Evolutionary conservation across 768 basidiomycete genomes (phyloP), one percentile per base, ranked within the genome.

Genomic region (Agaricus bisporus): DNA sequence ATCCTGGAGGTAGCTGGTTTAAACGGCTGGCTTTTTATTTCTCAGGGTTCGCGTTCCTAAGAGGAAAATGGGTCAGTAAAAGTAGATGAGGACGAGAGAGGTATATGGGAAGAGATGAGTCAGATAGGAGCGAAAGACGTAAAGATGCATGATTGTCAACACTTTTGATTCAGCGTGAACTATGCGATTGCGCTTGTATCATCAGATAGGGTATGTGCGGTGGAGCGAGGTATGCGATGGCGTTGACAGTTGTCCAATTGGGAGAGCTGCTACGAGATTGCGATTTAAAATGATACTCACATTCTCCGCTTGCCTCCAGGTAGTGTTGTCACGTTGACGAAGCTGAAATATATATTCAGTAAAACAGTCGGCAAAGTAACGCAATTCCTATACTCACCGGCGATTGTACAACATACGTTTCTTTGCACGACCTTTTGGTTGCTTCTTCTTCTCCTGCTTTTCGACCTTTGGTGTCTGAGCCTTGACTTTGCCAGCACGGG

Each of bases 111-210:
- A 41, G 45, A 41, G 48, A 51, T 58, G 49, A 64, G 70, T 95
- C 93, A 95, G 91, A 95, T 95, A 95, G 92, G 91, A 95, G 93
- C 92, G 93, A 95, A 95, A 95, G 93, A 97, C 91, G 70, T 75
- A 45, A 63, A 81, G 87, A 90, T 91, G 85, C 61, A 77, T 81
- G 72, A 71, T 79, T 86, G 73, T 93, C 88, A 84, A 89, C 91
- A 93, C 70, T 65, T 65, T 69, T 71, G 72, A 70, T 90, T 95
- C 91, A 85, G 92, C 84, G 89, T 95, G 91, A 94, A 95, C 93
- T 94, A 94, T 94, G 92, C 87, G 75, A 75, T 43, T 73, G 69
- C 67, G 63, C 60, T 58, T 60, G 71, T 78, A 77, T 87, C 85
- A 85, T 85, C 83, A 67, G 10, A 43, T 32, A 4, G 32, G 32